These are phyloP conservation scores for Puccinia novopanici DNA, from an alignment of 1,284 basidiomycete species.

Conservation along the genomic window DNA sequence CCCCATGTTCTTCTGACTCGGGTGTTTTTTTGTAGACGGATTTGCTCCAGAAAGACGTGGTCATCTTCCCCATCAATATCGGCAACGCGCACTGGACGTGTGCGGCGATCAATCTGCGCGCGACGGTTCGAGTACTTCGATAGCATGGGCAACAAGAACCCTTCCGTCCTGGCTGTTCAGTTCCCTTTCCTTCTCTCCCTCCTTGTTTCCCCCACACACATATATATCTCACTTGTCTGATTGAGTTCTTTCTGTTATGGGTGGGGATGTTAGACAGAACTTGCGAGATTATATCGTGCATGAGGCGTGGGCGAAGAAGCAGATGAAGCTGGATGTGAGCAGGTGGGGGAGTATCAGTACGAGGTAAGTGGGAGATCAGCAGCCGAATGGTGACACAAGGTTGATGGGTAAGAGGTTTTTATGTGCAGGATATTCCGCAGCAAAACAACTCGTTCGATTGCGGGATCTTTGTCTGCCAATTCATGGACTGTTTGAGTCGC, in stretches of 20 bases:
- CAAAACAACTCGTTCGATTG: conserved; percentile 95
- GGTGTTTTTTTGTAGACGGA: conserved; percentile 68
- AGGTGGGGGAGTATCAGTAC: conserved; percentile 72
- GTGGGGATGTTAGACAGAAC: conserved; percentile 61
- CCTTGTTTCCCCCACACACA: conserved; percentile 41
- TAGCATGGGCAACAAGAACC: conserved; percentile 73
- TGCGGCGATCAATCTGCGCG: conserved; percentile 84
- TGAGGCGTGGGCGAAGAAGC: conserved; percentile 84
- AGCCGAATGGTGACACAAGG: too few relatives aligned
- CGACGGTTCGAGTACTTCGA: conserved; percentile 94
- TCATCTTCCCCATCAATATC: conserved; percentile 89
- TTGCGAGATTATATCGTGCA: conserved; percentile 76
- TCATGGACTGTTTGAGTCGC: conserved; percentile 79
- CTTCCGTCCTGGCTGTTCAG: conserved; percentile 52
- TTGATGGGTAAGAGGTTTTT: background rate
- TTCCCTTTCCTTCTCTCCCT: background rate
- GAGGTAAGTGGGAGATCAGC: conserved; percentile 67
- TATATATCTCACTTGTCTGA: background rate
- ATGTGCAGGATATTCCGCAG: conserved; percentile 72
- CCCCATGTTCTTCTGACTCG: background rate
- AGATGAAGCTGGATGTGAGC: conserved; percentile 73
- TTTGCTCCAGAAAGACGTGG: conserved; percentile 82
- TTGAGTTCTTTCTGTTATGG: background rate
- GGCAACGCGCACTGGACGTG: conserved; percentile 92
- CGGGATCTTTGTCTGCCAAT: conserved; percentile 92